Evolutionary conservation across 352 stramenopile species (phyloP).

Genomic region (Pythium coloratum): DNA sequence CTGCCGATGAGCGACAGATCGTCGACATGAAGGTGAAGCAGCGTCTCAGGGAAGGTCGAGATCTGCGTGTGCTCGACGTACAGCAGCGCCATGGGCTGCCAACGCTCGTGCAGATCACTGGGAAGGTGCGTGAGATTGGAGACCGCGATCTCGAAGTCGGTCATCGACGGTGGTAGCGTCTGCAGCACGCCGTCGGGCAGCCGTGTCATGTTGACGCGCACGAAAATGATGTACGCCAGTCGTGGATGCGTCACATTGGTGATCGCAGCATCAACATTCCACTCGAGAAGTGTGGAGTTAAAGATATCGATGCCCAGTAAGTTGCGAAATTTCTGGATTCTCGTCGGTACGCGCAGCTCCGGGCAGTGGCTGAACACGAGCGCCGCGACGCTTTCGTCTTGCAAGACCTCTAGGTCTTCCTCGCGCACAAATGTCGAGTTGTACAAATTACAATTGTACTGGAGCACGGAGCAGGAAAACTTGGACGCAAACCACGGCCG

Average conservation of each 20-base stretch:
- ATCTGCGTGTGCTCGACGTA: slow-evolving; percentile 40
- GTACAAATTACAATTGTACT: slow-evolving; percentile 26
- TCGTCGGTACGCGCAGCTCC: slow-evolving; percentile 32
- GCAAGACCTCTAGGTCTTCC: slow-evolving; percentile 28
- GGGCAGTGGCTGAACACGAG: slow-evolving; percentile 56
- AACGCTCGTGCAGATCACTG: slow-evolving; percentile 28
- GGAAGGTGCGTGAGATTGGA: slow-evolving; percentile 39
- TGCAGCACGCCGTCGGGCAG: slow-evolving; percentile 40
- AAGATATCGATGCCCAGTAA: slow-evolving; percentile 54
- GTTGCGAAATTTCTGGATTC: slow-evolving; percentile 36
- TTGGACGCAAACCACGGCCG: slow-evolving; percentile 42
- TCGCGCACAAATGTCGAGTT: slow-evolving; percentile 13
- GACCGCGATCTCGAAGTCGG: slow-evolving; percentile 45
- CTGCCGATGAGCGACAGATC: slow-evolving; percentile 32
- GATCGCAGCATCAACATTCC: slow-evolving; percentile 36
- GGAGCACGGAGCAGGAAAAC: slow-evolving; percentile 23
- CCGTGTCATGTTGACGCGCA: slow-evolving; percentile 47
- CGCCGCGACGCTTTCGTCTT: slow-evolving; percentile 28
- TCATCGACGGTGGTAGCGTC: slow-evolving; percentile 37
- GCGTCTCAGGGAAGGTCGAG: slow-evolving; percentile 27
- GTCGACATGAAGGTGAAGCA: slow-evolving; percentile 19
- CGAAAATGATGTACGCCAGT: slow-evolving; percentile 44
- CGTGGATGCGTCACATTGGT: slow-evolving; percentile 31
- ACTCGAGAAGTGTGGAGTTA: slow-evolving; percentile 50
- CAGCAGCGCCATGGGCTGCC: slow-evolving; percentile 32